A percentile compares a stretch with the other conserved stretches of the same genome.
phyloP scores from a whole-genome alignment of 2,329 filamentous ascomycete genomes.

The Aspergillus udagawae region DNA sequence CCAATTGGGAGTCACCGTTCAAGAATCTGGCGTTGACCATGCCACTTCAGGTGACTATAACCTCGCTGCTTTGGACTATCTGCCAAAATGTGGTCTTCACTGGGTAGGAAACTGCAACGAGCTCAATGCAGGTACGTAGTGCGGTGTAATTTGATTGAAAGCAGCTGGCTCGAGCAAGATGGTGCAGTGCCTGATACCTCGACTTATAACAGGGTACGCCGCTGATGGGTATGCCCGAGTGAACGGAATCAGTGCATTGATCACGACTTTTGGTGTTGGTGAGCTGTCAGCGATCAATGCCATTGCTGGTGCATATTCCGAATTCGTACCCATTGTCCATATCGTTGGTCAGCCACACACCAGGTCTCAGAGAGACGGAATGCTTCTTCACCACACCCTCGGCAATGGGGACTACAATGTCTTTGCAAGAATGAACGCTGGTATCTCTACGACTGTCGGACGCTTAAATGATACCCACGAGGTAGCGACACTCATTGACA shows the following conservation, averaged over 20 bases:
- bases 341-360: conserved; percentile 54
- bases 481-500: conserved; percentile 72
- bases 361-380: conserved; percentile 43
- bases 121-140: conserved; percentile 50
- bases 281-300: conserved; percentile 67
- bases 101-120: conserved; percentile 63
- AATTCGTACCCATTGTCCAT: conserved; percentile 65
- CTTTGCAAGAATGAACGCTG: conserved; percentile 71
- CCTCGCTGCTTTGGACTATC: conserved; percentile 56
- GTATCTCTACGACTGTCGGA: conserved; percentile 67
- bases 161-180: not conserved
- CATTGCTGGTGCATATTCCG: conserved; percentile 69
- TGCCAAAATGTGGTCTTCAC: conserved; percentile 50
- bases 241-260: conserved; percentile 63
- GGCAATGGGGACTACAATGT: conserved; percentile 77
- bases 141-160: not conserved
- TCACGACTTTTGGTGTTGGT: conserved; percentile 73
- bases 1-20: conserved; percentile 1
- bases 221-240: conserved; percentile 76
- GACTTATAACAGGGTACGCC: conserved; percentile 56
- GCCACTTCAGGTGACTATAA: conserved; percentile 59
- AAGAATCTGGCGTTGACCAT: not conserved
- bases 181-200: not conserved
- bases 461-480: conserved; percentile 67
- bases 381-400: conserved; percentile 63